Evolutionary conservation across 305 asterid species (phyloP), one percentile per base, ranked within the genome.

Genomic region (Ilex paraguariensis): DNA sequence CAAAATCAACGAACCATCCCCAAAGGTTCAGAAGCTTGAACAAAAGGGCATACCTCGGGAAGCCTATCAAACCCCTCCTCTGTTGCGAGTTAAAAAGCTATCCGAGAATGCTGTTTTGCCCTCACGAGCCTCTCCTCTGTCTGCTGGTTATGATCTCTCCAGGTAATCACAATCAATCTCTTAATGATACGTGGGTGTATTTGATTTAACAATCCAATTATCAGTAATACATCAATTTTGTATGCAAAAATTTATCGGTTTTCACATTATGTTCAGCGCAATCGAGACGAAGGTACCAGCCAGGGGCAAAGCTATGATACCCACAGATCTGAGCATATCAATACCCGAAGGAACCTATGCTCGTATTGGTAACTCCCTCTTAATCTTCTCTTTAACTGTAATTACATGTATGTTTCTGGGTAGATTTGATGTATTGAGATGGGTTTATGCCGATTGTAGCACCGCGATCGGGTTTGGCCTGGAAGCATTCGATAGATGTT

Each of bases 291-390:
- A 14, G 56, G 72, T 62, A 15, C 65, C 68, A 57, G 66, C 69
- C 30, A 46, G 69, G 44, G 66, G 77, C n/a, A 72, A 72, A 44
- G 77, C 63, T 30, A 61, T 30, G 50, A 50, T 66, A 46, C 46
- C 69, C 17, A 62, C 66, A 3, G 73, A 62, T 51, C 45, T 72
- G 12, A 66, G 71, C 66, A 57, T 71, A 56, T 62, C 53, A 31
- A 56, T 67, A 44, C 73, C 73, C 44, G 69, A 50, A 15, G 73
- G 77, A 67, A 64, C 73, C 7, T 72, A 72, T n/a, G 69, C 68
- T 30, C 66, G 69, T 12, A 36, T 66, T 0, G 73, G 76, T 71
- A 66, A 14, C 56, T 15, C 33, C 7, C 7, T 2, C 14, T 5
- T 51, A 8, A n/a, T 32, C 13, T 16, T 30, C 40, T 56, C 14